A percentile compares a stretch with the other conserved stretches of the same genome.
phyloP scores from a whole-genome alignment of 805 yeast genomes.

The Wickerhamiella sorbophila region DNA sequence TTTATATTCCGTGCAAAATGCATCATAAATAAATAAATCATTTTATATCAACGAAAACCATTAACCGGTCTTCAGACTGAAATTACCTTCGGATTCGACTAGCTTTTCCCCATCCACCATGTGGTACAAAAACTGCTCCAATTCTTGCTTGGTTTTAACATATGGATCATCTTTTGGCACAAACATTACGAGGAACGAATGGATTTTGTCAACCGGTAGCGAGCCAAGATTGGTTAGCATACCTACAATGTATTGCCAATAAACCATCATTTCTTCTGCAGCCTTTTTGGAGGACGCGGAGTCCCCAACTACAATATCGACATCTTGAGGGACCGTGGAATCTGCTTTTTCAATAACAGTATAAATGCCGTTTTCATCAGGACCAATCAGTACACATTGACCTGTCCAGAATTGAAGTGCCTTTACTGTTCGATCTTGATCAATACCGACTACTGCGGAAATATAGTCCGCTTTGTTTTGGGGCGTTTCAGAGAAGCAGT shows the following conservation, averaged over 20 bases:
- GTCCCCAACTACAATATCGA: not conserved
- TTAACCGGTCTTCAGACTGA: slow-evolving; percentile 19
- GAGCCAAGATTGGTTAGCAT: slow-evolving; percentile 46
- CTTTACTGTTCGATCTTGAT: slow-evolving; percentile 27
- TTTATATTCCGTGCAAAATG: not conserved
- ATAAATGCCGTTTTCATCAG: slow-evolving; percentile 26
- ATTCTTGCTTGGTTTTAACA: slow-evolving; percentile 28
- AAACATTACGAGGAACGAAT: slow-evolving; percentile 39
- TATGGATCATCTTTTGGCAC: slow-evolving; percentile 39
- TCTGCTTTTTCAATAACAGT: not conserved
- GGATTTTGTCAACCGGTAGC: slow-evolving; percentile 35
- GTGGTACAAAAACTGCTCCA: slow-evolving; percentile 30
- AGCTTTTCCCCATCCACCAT: slow-evolving; percentile 34
- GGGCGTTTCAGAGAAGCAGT: slow-evolving; percentile 29
- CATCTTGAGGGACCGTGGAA: not conserved
- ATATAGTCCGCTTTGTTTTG: slow-evolving; percentile 25
- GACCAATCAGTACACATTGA: slow-evolving; percentile 35
- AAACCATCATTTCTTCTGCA: slow-evolving; percentile 26
- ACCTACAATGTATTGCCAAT: slow-evolving; percentile 38
- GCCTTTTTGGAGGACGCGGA: not conserved
- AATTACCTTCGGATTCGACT: slow-evolving; percentile 25
- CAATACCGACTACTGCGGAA: slow-evolving; percentile 29
- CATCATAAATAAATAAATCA: not conserved
- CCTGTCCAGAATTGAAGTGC: slow-evolving; percentile 50
- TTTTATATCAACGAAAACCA: not conserved